Evolutionary conservation across 1,139 yeast species (phyloP).

Genomic region (Meyerozyma sp.): DNA sequence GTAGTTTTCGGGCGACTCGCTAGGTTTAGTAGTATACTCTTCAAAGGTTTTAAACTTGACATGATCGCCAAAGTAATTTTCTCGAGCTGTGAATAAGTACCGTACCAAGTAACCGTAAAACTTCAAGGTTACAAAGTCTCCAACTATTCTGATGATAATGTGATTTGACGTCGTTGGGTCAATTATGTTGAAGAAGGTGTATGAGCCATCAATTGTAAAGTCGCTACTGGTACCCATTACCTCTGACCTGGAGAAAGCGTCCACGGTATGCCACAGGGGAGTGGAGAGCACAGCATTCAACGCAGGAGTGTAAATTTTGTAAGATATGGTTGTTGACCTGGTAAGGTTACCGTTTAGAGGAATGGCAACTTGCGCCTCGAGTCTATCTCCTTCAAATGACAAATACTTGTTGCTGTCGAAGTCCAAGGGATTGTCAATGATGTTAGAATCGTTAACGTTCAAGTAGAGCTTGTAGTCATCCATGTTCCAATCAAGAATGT

Average conservation of each 20-base stretch:
- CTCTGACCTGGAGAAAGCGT: slow-evolving; percentile 59
- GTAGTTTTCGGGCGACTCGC: slow-evolving; percentile 2
- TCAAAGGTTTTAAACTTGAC: slow-evolving; percentile 82
- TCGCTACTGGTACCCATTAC: slow-evolving; percentile 61
- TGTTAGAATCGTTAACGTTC: slow-evolving; percentile 82
- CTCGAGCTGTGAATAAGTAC: slow-evolving; percentile 72
- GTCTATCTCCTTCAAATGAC: slow-evolving; percentile 63
- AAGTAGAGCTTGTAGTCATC: slow-evolving; percentile 56
- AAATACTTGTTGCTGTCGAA: slow-evolving; percentile 73
- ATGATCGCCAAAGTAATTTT: slow-evolving; percentile 85
- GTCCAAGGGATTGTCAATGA: slow-evolving; percentile 84
- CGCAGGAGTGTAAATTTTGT: slow-evolving; percentile 49
- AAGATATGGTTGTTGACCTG: slow-evolving; percentile 52
- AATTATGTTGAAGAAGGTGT: slow-evolving; percentile 53
- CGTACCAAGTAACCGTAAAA: slow-evolving; percentile 76
- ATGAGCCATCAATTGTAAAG: slow-evolving; percentile 60
- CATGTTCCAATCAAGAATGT: slow-evolving; percentile 56
- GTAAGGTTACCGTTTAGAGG: slow-evolving; percentile 62
- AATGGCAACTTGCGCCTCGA: slow-evolving; percentile 42
- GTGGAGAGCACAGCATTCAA: slow-evolving; percentile 64
- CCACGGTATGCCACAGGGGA: slow-evolving; percentile 89
- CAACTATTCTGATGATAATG: slow-evolving; percentile 58
- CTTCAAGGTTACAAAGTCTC: slow-evolving; percentile 63
- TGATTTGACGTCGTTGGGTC: slow-evolving; percentile 67
- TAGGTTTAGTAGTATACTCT: slow-evolving; percentile 48